Conservation (phyloP, 495 filamentous ascomycete genomes). For the Pseudevernia furfuracea region DNA sequence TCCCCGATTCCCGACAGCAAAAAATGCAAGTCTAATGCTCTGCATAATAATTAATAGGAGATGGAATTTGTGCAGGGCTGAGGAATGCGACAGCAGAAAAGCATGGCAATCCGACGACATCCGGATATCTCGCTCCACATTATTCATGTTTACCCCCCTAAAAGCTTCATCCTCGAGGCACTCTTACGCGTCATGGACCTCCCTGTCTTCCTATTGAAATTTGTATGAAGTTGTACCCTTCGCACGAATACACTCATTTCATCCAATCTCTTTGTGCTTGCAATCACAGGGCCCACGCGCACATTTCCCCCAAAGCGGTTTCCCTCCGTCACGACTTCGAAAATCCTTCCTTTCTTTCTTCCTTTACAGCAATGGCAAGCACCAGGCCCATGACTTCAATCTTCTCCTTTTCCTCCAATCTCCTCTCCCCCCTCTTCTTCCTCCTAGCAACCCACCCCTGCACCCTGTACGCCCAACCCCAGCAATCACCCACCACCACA, state of each 20-base stretch:
- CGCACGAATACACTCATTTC: not conserved
- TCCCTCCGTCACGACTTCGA: not conserved
- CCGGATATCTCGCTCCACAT: not conserved
- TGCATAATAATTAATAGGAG: not conserved
- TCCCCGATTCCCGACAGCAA: too few relatives aligned
- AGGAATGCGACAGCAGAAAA: not conserved
- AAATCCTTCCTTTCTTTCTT: not conserved
- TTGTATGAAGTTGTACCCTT: not conserved
- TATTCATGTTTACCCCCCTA: not conserved
- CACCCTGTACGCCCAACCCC: not conserved
- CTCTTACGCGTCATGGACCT: not conserved
- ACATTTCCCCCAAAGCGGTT: not conserved
- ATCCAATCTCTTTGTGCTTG: not conserved
- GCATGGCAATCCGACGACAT: conserved; percentile 2
- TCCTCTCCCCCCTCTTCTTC: not conserved
- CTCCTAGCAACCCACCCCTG: not conserved
- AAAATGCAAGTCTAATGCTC: not conserved
- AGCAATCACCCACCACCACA: not conserved
- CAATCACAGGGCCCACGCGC: not conserved
- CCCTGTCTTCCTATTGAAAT: not conserved
- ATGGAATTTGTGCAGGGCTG: not conserved
- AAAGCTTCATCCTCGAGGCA: not conserved
- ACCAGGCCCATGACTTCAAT: not conserved
- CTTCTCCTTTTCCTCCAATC: too few relatives aligned
- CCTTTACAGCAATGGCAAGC: not conserved